phyloP scores from a whole-genome alignment of 768 basidiomycete genomes.

The Cystofilobasidium bisporidii region DNA sequence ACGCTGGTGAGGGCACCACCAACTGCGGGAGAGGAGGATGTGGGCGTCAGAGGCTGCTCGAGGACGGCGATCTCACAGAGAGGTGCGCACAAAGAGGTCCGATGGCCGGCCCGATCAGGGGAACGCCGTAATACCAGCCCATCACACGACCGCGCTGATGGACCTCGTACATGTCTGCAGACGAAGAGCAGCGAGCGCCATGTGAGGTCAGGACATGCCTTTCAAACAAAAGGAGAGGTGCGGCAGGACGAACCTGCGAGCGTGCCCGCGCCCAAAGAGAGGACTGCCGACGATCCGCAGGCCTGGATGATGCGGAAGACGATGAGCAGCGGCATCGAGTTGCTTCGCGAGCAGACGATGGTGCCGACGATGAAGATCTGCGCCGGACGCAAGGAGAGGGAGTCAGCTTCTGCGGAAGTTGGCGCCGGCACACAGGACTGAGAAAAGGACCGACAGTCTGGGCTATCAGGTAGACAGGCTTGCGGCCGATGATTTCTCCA shows the following conservation, averaged over 20 bases:
- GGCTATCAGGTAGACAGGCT: slow-evolving; percentile 36
- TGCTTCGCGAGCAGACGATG: slow-evolving; percentile 35
- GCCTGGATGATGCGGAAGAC: slow-evolving; percentile 45
- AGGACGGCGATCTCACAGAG: too few species aligned
- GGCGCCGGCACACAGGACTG: background rate
- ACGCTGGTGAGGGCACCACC: background rate
- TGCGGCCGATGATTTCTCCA: slow-evolving; percentile 30
- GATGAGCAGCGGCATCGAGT: slow-evolving; percentile 38
- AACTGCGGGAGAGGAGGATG: too few species aligned
- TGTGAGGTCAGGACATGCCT: too few species aligned
- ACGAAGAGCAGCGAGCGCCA: background rate
- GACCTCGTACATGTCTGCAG: slow-evolving; percentile 60
- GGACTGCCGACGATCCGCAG: slow-evolving; percentile 57
- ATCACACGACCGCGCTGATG: slow-evolving; percentile 65
- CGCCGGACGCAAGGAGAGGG: background rate
- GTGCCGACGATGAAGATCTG: slow-evolving; percentile 38
- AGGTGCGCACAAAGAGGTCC: slow-evolving; percentile 32
- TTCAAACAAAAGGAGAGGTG: background rate
- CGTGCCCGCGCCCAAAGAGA: slow-evolving; percentile 65
- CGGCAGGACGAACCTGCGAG: slow-evolving; percentile 45
- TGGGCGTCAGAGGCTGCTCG: too few species aligned
- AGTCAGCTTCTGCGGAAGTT: background rate
- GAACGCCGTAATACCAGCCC: slow-evolving; percentile 67
- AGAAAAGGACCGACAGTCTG: slow-evolving; percentile 34
- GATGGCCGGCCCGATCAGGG: slow-evolving; percentile 53